These are phyloP conservation scores for Chlorella variabilis DNA, from an alignment of 163 green algal genomes.

Conservation along the genomic window DNA sequence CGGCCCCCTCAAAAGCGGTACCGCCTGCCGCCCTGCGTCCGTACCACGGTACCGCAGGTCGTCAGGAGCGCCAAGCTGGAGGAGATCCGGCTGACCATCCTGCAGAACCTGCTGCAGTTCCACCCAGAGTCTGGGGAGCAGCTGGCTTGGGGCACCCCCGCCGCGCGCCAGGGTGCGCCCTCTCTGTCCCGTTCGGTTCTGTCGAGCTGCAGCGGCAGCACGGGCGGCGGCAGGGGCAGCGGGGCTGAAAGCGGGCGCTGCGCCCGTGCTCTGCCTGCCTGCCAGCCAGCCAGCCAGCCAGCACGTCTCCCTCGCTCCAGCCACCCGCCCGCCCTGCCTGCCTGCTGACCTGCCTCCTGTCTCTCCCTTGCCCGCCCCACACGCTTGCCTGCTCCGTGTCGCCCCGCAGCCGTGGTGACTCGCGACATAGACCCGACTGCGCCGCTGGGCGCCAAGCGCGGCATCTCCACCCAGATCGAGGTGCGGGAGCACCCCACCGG, in stretches of 20 bases:
- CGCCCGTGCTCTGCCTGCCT: too few species aligned
- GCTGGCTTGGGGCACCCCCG: constrained; percentile 54
- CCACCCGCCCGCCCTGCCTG: background rate
- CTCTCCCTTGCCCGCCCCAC: too few species aligned
- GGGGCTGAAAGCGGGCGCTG: too few species aligned
- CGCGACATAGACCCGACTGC: constrained; percentile 34
- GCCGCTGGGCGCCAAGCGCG: constrained; percentile 39
- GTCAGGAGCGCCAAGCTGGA: constrained; percentile 82
- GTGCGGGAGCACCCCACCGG: constrained; percentile 61
- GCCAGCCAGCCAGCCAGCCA: too few species aligned
- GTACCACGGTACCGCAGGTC: constrained; percentile 62
- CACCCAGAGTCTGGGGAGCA: constrained; percentile 72
- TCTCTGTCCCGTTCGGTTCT: too few species aligned
- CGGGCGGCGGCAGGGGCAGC: too few species aligned
- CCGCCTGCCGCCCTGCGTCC: background rate
- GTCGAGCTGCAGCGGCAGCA: too few species aligned
- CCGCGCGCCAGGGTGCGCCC: constrained; percentile 4
- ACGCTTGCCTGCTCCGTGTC: background rate
- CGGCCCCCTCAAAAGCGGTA: too few species aligned
- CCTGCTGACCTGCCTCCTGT: background rate
- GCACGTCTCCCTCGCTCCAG: background rate
- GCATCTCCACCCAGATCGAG: constrained; percentile 74
- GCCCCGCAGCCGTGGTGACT: constrained; percentile 35
- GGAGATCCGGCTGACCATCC: constrained; percentile 92
- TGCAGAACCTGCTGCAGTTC: constrained; percentile 83